Evolutionary conservation across 805 yeast species (phyloP).

Genomic region (Lachancea sp.): DNA sequence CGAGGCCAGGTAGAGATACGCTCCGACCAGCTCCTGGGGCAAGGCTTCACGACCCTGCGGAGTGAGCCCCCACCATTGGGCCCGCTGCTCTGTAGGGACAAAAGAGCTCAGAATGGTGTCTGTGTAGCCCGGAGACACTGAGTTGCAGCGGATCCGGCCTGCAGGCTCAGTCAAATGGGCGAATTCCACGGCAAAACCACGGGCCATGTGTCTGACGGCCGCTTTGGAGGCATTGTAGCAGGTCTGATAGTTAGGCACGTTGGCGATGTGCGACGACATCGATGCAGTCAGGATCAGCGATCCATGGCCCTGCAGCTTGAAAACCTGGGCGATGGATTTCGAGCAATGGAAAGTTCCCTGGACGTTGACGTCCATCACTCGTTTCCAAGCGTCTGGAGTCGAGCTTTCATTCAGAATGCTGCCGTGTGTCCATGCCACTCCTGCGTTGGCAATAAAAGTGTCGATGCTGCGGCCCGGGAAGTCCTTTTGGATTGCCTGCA

Average conservation of each 20-base stretch:
- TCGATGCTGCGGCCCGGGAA: conserved; percentile 69
- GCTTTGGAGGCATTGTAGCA: conserved; percentile 88
- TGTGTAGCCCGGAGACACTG: conserved; percentile 79
- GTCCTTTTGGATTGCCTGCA: conserved; percentile 44
- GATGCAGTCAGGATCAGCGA: conserved; percentile 72
- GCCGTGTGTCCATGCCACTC: conserved; percentile 78
- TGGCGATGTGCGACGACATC: conserved; percentile 82
- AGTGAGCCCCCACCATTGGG: conserved; percentile 45
- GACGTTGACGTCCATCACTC: conserved; percentile 67
- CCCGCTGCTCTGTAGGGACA: conserved; percentile 40
- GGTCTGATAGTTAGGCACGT: conserved; percentile 82
- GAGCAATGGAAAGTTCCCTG: conserved; percentile 79
- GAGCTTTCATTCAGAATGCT: conserved; percentile 40
- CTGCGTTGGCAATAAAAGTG: conserved; percentile 85
- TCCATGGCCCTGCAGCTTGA: conserved; percentile 54
- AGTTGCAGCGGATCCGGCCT: conserved; percentile 50
- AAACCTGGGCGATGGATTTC: conserved; percentile 62
- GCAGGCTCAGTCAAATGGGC: conserved; percentile 35
- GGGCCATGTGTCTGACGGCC: conserved; percentile 69
- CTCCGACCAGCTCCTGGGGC: conserved; percentile 72
- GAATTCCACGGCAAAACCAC: conserved; percentile 76
- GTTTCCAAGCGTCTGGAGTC: conserved; percentile 52
- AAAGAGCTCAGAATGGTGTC: conserved; percentile 58
- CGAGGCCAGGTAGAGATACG: conserved; percentile 70
- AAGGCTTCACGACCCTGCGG: conserved; percentile 73